phyloP scores from a whole-genome alignment of 306 rosid species.

The Cicer pinnatifidum region DNA sequence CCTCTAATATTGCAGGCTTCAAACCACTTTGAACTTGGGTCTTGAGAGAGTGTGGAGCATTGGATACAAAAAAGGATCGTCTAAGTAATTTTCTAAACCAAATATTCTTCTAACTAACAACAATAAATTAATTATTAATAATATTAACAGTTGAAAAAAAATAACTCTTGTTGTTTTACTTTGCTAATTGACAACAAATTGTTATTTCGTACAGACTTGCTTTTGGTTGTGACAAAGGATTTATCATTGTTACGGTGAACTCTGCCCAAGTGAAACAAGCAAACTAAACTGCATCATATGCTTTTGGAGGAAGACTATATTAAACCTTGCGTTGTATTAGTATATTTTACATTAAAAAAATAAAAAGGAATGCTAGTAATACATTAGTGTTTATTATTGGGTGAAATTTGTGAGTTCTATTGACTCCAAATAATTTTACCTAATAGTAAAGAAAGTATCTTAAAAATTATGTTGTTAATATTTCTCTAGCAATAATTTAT shows the following conservation, averaged over 20 bases:
- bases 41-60: conserved; percentile 72
- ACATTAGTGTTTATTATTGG: neutral
- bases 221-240: conserved; percentile 68
- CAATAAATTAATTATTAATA: neutral
- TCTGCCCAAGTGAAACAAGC: conserved; percentile 24
- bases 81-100: conserved; percentile 44
- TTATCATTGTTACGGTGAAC: conserved; percentile 42
- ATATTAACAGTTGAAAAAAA: no score
- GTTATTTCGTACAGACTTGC: conserved; percentile 50
- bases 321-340: neutral
- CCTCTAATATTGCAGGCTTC: conserved; percentile 48
- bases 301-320: conserved; percentile 14
- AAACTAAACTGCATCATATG: neutral
- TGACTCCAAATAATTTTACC: neutral
- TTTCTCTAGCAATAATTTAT: no score
- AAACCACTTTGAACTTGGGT: conserved; percentile 48
- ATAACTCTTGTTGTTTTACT: neutral
- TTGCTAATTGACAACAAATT: conserved; percentile 4
- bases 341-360: neutral
- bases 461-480: neutral
- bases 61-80: conserved; percentile 58
- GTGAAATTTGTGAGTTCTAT: neutral
- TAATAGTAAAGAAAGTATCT: neutral
- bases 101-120: conserved; percentile 21
- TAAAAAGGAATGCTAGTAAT: neutral